Evolutionary conservation across 2,329 filamentous ascomycete genomes (phyloP), one percentile per base, ranked within the genome.

Genomic region (Fusarium continuum): DNA sequence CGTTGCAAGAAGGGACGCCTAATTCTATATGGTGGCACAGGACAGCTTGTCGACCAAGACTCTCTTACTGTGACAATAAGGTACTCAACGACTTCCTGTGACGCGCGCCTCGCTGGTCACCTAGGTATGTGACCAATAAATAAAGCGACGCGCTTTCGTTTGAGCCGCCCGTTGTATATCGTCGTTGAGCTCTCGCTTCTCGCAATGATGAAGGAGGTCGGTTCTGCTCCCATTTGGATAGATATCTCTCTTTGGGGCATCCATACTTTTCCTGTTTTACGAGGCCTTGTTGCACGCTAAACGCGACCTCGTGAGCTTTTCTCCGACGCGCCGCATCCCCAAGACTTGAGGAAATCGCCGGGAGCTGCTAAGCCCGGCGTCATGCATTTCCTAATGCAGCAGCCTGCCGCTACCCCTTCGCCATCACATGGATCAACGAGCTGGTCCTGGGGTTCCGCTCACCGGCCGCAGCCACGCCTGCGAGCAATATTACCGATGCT

Each of bases 331-430:
- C 54, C 55, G 63, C 55, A 56, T 66, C 64, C 61, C 62, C 67
- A 52, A n/a, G 48, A 36, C 55, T 61, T 38, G 28, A 59, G 55
- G 47, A 67, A 58, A 52, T 26, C 49, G 44, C 46, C 54, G 44
- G 61, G 58, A 64, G 53, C 49, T 62, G 46, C 43, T n/a, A n/a
- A n/a, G 57, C 41, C 58, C 52, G 35, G 60, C 60, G 64, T 71
- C 65, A 71, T 70, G 58, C 57, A 55, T 61, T 70, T 70, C 69
- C 69, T 31, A 62, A 66, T 70, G 48, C 45, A 69, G 69, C 69
- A 56, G 28, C 45, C 55, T 71, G 65, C 69, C 64, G 51, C 55
- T 64, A 49, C 49, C 68, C 52, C 64, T 55, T 68, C 56, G 40
- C 53, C 59, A 55, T 70, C 61, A 70, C 68, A 70, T 71, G 68